Evolutionary conservation across 1,139 yeast species (phyloP).

Genomic region (Geotrichum macrosporum): DNA sequence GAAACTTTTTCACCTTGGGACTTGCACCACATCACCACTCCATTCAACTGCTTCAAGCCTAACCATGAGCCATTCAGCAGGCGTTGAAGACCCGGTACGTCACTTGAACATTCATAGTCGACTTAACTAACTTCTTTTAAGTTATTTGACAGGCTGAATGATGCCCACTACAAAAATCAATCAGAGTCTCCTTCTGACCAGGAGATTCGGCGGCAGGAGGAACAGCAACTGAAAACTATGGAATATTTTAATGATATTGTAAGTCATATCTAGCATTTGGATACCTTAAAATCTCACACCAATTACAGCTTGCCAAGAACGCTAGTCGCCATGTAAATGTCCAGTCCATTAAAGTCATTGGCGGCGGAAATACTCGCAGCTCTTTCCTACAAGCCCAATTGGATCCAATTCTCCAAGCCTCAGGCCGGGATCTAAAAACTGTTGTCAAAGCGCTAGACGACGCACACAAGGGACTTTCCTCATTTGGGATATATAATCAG

Average conservation of each 20-base stretch:
- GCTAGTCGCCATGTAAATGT: slow-evolving; percentile 30
- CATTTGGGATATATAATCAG: slow-evolving; percentile 46
- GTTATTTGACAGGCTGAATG: slow-evolving; percentile 16
- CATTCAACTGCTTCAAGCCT: not conserved
- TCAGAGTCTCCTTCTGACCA: slow-evolving; percentile 11
- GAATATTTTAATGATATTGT: slow-evolving; percentile 19
- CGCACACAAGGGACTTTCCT: slow-evolving; percentile 32
- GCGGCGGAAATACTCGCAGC: slow-evolving; percentile 51
- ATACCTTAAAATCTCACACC: no score
- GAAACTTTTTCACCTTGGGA: no score
- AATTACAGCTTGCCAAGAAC: slow-evolving; percentile 23
- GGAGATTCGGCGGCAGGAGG: slow-evolving; percentile 11
- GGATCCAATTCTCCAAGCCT: slow-evolving; percentile 46
- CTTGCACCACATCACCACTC: no score
- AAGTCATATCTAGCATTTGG: no score
- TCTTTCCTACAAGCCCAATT: slow-evolving; percentile 53
- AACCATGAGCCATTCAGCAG: slow-evolving; percentile 15
- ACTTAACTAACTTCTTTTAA: not conserved
- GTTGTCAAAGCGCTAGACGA: slow-evolving; percentile 35
- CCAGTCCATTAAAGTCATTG: slow-evolving; percentile 52
- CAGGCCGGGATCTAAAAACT: slow-evolving; percentile 30
- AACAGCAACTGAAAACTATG: slow-evolving; percentile 14
- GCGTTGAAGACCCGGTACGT: slow-evolving; percentile 19
- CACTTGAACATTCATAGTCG: not conserved
- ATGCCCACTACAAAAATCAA: slow-evolving; percentile 12